Conservation (phyloP, 192 early-diverging fungal species). For the Anaeromyces robustus region DNA sequence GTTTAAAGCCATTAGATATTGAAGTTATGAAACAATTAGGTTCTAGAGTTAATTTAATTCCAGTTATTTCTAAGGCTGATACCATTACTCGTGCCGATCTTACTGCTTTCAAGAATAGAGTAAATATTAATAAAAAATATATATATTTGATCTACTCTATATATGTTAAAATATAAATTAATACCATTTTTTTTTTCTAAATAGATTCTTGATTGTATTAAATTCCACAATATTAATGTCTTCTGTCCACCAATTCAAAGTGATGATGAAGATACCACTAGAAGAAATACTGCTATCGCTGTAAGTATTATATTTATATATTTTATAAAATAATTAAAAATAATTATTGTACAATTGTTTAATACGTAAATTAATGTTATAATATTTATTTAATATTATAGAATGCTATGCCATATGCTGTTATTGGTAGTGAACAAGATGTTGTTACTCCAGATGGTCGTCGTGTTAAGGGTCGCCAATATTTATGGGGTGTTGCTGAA, state of each 20-base stretch:
- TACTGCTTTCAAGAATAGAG: conserved; percentile 86
- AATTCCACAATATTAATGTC: conserved; percentile 79
- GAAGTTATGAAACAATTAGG: conserved; percentile 96
- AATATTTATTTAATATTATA: conserved; percentile 4
- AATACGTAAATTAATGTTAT: no score
- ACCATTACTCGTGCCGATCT: conserved; percentile 85
- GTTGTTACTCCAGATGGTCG: conserved; percentile 69
- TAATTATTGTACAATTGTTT: no score
- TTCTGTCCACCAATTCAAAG: conserved; percentile 78
- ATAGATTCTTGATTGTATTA: conserved; percentile 77
- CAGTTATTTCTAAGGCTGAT: conserved; percentile 96
- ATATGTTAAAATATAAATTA: not conserved
- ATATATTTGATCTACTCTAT: not conserved
- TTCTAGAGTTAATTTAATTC: conserved; percentile 91
- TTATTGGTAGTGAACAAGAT: conserved; percentile 83
- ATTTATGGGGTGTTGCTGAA: conserved; percentile 97
- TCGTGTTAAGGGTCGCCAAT: conserved; percentile 86
- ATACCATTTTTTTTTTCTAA: no score
- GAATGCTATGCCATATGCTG: conserved; percentile 86
- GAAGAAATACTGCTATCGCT: conserved; percentile 33
- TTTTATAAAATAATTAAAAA: not conserved
- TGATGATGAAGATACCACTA: conserved; percentile 59
- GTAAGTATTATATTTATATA: conserved; percentile 44
- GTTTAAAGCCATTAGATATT: conserved; percentile 81
- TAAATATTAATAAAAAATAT: conserved; percentile 15